Evolutionary conservation across 805 yeast species (phyloP), one percentile per base, ranked within the genome.

Genomic region (Candida awuae): DNA sequence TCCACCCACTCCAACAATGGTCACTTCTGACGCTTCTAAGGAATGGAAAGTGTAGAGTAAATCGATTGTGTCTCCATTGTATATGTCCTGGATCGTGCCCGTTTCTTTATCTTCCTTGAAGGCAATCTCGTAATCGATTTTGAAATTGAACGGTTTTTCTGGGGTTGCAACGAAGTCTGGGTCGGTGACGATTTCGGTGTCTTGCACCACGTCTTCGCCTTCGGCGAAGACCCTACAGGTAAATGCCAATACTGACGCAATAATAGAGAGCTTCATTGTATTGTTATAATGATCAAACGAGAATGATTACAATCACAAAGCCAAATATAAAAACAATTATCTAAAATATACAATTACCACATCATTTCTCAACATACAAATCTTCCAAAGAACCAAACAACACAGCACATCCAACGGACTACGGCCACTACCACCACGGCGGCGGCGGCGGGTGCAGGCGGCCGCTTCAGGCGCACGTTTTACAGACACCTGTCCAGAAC

Each of bases 1-100:
- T 39, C 92, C 92, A 38, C 84, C 81, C 40, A 80, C 74, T 42
- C 86, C 92, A 34, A 77, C 72, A 39, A 84, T 59, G 16, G 71
- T 63, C 30, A 73, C 65, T 5, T 67, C 67, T 13, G 54, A 59
- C 6, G 70, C 71, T 47, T 79, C 83, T 27, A 67, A 60, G 53
- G 80, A 80, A 35, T 56, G 50, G 43, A 80, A 67, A 7, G 66
- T 59, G 56, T 77, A 80, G 16, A 58, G 59, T 39, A 83, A 54
- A 3, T 75, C 59, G 27, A 75, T 58, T 20, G 66, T 62, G 28
- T 81, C 80, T 23, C 80, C 80, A 47, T 72, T 71, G 42, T 41
- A 46, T 22, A 68, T 53, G 44, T 65, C 58, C 52, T 71, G 64
- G 18, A 71, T 62, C 20, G 65, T 73, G 16, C 64, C 50, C 4